Evolutionary conservation across 1,284 basidiomycete genomes (phyloP), one percentile per base, ranked within the genome.

Genomic region (Irpex lacteus): DNA sequence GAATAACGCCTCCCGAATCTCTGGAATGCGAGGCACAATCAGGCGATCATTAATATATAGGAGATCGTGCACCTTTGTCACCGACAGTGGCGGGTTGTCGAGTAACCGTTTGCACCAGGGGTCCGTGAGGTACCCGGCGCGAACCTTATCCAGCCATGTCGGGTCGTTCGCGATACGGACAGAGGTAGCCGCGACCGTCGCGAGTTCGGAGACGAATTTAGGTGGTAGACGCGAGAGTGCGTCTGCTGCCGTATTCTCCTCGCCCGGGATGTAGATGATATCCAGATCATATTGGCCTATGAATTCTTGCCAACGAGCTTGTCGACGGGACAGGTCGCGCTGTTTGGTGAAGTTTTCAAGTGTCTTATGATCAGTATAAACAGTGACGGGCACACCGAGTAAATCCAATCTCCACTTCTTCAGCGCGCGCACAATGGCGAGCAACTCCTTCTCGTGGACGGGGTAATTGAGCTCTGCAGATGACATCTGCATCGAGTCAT

Each of bases 171-270:
- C 18, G 1, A 63, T 19, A 0, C 58, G 47, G 1, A 63, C 36
- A 2, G 57, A 59, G 5, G 18, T 34, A 5, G 21, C 5, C 2
- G 58, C 57, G 3, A 32, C n/a, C 0, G 38, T 6, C 8, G 18
- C 15, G n/a, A n/a, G n/a, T n/a, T n/a, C n/a, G n/a, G n/a, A n/a
- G n/a, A n/a, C n/a, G n/a, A n/a, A n/a, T n/a, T n/a, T n/a, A n/a
- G 26, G 55, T 15, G 75, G 74, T 2, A 54, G 47, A 4, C 58
- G 58, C 4, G 62, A 63, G 7, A 60, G 11, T 0, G 62, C 15
- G 18, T 63, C 62, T 0, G 62, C 62, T 1, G 40, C 18, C 1
- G 58, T 67, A 60, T 82, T 81, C 7, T 74, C 70, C 40, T 73
- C 49, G 3, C 62, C 62, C 4, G 49, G 21, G 36, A 63, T 56